Base-by-base conservation (phyloP, 345 rosid genomes). In the Rhizophora apiculata region DNA sequence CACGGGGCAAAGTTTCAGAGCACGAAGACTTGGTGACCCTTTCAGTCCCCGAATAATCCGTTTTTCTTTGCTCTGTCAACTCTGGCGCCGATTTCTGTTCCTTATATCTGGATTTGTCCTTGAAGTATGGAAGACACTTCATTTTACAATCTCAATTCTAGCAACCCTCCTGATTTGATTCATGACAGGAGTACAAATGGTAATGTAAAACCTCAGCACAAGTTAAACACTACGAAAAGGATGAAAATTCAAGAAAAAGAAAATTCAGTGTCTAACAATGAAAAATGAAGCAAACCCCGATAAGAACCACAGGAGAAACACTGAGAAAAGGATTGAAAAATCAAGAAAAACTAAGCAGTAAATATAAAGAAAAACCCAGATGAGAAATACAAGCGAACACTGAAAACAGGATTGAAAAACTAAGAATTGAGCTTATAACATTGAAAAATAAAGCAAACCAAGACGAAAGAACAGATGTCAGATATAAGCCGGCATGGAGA, bases 51-150 rank as follows among this genome's bases (percentile, higher is more conserved):
- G 82, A 79, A 54, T 55, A 76, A n/a, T 73, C 73, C 0, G 71
- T 62, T 9, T 59, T 70, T 20, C 63, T 62, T 36, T 60, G 51
- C 32, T 43, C 69, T 69, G 79, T 80, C 74, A 82, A 70, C 68
- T 84, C 88, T 0, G 88, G 90, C 0, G 92, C 85, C 39, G 92
- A 84, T 66, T 76, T 76, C 64, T 75, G 85, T 54, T 67, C 70
- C 65, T 81, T 78, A 63, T 52, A 46, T 67, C 72, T 78, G 15
- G 77, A 71, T 70, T 79, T 85, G 64, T 78, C 87, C 75, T 84
- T 86, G 69, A 84, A 85, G 76, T 81, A 84, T 59, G 13, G 34
- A 69, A 85, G 85, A 70, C 92, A 88, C 82, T 75, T 84, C 89
- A 88, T 87, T 70, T 68, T 65, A 49, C 27, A 26, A 22, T 31